phyloP scores from a whole-genome alignment of 2,329 filamentous ascomycete genomes.

The Nigrograna mackinnonii region DNA sequence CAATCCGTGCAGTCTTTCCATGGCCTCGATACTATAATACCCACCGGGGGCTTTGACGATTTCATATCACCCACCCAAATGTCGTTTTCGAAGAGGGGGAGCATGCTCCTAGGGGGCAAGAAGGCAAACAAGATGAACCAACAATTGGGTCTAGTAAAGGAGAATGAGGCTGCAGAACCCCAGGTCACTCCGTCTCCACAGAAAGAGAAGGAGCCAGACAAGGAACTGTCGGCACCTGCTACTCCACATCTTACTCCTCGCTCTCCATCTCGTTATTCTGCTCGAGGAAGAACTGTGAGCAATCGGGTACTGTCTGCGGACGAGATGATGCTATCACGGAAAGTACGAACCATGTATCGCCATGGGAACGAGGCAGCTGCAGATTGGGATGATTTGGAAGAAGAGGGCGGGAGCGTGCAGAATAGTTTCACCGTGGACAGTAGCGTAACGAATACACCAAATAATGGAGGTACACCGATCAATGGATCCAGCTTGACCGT shows the following conservation, averaged over 20 bases:
- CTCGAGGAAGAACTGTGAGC: conserved; percentile 33
- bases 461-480: conserved; percentile 25
- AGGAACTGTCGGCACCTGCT: conserved; percentile 17
- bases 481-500: conserved; percentile 33
- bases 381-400: conserved; percentile 42
- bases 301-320: conserved; percentile 63
- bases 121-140: conserved; percentile 46
- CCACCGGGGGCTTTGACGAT: conserved; percentile 57
- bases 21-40: conserved; percentile 59
- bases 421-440: conserved; percentile 27
- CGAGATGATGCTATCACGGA: conserved; percentile 65
- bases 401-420: conserved; percentile 20
- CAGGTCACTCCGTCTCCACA: conserved; percentile 16
- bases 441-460: conserved; percentile 23
- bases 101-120: conserved; percentile 60
- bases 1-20: conserved; percentile 40
- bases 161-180: conserved; percentile 13
- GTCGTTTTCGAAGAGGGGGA: conserved; percentile 64
- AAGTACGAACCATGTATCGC: conserved; percentile 67
- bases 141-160: conserved; percentile 25
- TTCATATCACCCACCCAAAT: conserved; percentile 55
- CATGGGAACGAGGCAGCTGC: conserved; percentile 61
- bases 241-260: conserved; percentile 34
- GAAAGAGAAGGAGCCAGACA: conserved; percentile 12
- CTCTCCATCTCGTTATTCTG: conserved; percentile 41